Base-by-base conservation (phyloP, 768 basidiomycete species). In the Phaffia australis region DNA sequence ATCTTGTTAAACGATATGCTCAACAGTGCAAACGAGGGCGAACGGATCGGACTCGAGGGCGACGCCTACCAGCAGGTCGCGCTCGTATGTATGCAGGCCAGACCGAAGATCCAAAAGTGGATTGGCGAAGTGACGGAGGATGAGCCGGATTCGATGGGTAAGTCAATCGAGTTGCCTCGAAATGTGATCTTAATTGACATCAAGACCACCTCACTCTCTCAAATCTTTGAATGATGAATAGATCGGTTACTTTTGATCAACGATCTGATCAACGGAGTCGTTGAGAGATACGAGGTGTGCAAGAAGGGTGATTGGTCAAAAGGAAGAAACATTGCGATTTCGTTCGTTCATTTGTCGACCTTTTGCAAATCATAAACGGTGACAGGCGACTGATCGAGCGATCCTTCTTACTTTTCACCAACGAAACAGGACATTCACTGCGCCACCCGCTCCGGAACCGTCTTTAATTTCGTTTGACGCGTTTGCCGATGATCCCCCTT, bases 51-150 rank as follows among this genome's bases (percentile, higher is more conserved):
- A 8, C 52, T 84, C 46, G 79, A 82, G 46, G 94, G 95, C 4
- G 95, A 99, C 75, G 92, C 84, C 1, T 99, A 97, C 72, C 72
- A 89, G 87, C 95, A 99, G 85, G 91, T 98, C 1, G 87, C 94
- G 0, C 78, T 83, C 0, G 85, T 94, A 49, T 82, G 95, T 18
- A 80, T 79, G 32, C 81, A 82, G 55, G 92, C 93, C 1, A 82
- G 92, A 56, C 95, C 95, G 0, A 97, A 88, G 79, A 83, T 98
- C 55, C 95, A 99, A 77, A 94, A 91, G 73, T 98, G 95, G 94
- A 88, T 98, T 66, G 89, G 87, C 14, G 91, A 97, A 71, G 91
- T 90, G 21, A 87, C 91, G 72, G 81, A 84, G 2, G 87, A 91
- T 50, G 90, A 93, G 76, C 83, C 89, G 3, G 90, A 92, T 70